Percentiles rank a stretch among this genome's conserved stretches.
Conservation (phyloP, 2,329 filamentous ascomycete species). For the Stagonosporopsis vannaccii region DNA sequence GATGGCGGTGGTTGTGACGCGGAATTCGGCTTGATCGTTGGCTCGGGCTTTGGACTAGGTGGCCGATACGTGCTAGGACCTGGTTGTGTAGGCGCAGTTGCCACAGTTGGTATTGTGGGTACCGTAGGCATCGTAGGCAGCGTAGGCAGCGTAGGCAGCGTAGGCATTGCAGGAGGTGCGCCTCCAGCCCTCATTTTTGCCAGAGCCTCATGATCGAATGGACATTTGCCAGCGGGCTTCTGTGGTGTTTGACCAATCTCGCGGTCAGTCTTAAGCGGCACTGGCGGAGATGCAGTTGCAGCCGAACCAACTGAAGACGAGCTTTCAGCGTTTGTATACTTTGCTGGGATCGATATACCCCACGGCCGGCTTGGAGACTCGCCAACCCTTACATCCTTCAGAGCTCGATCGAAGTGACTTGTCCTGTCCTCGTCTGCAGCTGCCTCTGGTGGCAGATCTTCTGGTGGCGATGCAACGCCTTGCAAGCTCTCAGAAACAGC, state of each 20-base stretch:
- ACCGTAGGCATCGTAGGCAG: constrained; percentile 15
- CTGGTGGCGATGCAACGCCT: constrained; percentile 48
- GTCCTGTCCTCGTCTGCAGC: constrained; percentile 66
- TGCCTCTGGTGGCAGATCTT: constrained; percentile 49
- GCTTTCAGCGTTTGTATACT: constrained; percentile 52
- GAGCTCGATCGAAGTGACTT: constrained; percentile 79
- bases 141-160: constrained; percentile 14
- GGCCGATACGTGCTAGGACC: constrained; percentile 17
- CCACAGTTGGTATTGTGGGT: constrained; percentile 13
- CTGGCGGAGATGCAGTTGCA: constrained; percentile 56
- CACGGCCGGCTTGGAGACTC: constrained; percentile 93
- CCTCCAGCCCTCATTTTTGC: constrained; percentile 23
- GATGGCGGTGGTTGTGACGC: constrained; percentile 12
- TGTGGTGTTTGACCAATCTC: constrained; percentile 36
- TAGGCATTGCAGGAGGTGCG: constrained; percentile 12
- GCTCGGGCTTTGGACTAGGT: constrained; percentile 17
- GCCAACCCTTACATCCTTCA: constrained; percentile 90
- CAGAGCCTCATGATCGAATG: constrained; percentile 44
- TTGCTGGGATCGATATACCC: constrained; percentile 83
- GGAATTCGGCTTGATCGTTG: constrained; percentile 14
- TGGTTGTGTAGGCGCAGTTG: constrained; percentile 22
- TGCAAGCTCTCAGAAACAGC: constrained; percentile 69
- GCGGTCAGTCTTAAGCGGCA: constrained; percentile 57
- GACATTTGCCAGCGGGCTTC: constrained; percentile 42
- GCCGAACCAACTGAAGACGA: constrained; percentile 50